Conservation (phyloP, 78 protist genomes). For the Dictyostelium firmibasis region DNA sequence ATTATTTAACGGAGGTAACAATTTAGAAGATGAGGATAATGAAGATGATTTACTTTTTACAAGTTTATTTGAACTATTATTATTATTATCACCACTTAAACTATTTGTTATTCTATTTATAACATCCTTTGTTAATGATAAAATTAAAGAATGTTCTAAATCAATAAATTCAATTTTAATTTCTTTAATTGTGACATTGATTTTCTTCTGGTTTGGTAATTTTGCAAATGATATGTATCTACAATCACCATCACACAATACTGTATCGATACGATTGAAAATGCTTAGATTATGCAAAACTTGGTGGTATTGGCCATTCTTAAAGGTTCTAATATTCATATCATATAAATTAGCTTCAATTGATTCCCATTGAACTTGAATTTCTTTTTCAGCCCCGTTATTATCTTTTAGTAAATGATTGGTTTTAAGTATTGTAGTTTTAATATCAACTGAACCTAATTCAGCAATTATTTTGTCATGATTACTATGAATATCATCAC, state of each 20-base stretch:
- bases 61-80: neutral
- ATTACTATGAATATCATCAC: constrained; percentile 46
- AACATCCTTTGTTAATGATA: constrained; percentile 50
- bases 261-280: neutral
- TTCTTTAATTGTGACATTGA: constrained; percentile 14
- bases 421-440: neutral
- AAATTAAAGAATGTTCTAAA: constrained; percentile 59
- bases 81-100: neutral
- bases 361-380: constrained; percentile 41
- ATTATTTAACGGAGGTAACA: neutral
- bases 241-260: neutral
- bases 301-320: constrained; percentile 31
- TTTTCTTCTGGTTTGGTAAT: constrained; percentile 15
- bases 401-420: neutral
- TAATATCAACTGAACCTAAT: constrained; percentile 47
- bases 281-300: constrained; percentile 51
- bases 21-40: neutral
- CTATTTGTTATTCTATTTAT: constrained; percentile 14
- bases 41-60: neutral
- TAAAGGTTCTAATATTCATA: constrained; percentile 59
- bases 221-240: neutral
- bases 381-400: neutral
- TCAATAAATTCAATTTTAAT: constrained; percentile 49
- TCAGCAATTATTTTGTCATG: constrained; percentile 60
- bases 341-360: constrained; percentile 38